phyloP scores from a whole-genome alignment of 306 rosid species.

The Acacia crassicarpa region DNA sequence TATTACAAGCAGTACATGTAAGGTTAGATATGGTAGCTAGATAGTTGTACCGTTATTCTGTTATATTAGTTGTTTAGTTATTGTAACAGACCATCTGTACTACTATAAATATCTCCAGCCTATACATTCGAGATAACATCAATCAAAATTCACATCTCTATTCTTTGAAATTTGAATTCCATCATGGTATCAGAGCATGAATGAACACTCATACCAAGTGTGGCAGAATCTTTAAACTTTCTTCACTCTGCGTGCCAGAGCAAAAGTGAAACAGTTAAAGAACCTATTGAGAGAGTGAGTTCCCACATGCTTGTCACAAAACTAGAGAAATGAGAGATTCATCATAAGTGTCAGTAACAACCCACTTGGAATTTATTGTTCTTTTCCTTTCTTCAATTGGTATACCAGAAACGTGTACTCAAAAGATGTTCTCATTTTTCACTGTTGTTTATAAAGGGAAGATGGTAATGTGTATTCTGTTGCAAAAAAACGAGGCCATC shows the following conservation, averaged over 20 bases:
- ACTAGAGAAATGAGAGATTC: background rate
- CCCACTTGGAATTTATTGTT: background rate
- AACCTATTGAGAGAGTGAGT: slow-evolving; percentile 3
- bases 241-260: background rate
- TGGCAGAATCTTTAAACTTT: background rate
- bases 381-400: background rate
- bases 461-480: background rate
- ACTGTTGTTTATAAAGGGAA: background rate
- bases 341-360: background rate
- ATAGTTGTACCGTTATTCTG: background rate
- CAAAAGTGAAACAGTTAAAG: background rate
- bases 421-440: background rate
- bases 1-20: background rate
- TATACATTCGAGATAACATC: background rate
- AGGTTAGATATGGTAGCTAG: background rate
- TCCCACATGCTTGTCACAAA: background rate
- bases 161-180: background rate
- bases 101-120: background rate
- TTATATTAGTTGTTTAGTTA: too few relatives aligned
- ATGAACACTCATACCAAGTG: background rate
- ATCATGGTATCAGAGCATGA: background rate
- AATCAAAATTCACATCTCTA: too few relatives aligned
- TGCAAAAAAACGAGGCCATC: background rate
- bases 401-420: background rate
- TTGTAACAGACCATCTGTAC: too few relatives aligned